Evolutionary conservation across 2,329 filamentous ascomycete genomes (phyloP), one percentile per base, ranked within the genome.

Genomic region (Sarocladium strictum): DNA sequence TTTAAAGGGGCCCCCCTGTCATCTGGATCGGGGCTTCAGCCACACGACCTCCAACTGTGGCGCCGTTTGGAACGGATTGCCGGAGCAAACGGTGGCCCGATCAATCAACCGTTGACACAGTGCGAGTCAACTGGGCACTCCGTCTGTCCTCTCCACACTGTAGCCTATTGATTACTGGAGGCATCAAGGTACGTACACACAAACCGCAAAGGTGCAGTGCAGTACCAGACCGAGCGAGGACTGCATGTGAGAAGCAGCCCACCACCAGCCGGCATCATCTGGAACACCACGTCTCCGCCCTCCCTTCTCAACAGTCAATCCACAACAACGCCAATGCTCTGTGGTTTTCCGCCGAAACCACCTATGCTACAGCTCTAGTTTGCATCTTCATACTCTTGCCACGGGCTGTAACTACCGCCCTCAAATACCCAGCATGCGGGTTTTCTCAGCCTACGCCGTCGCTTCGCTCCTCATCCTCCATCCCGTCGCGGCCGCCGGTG

Each of bases 401-500:
- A 32, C 29, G 40, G n/a, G 40, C 4, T 17, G 9, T 23, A 45
- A 6, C 17, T 11, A 11, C n/a, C 24, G 7, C 11, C 17, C 3
- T 45, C 17, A 10, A 7, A 21, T 38, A 43, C 32, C 43, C 58
- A 64, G 60, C 54, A 59, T 68, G 60, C 64, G 63, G 56, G 53
- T 60, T 26, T 57, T 57, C 10, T 40, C 56, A 45, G 51, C 54
- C 40, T 50, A 43, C 53, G 50, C 53, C 12, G 55, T 61, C 51
- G 55, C 62, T 41, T 56, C 57, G 32, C 35, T 67, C 54, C 56
- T 67, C 47, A 56, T 68, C 23, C 52, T 63, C 14, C 62, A 65
- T 29, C 57, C 61, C 54, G 64, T 58, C 55, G 51, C 63, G 43
- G 66, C 62, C 52, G 65, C 64, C 26, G 66, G 67, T 45, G 64